A percentile compares a stretch with the other conserved stretches of the same genome.
phyloP scores from a whole-genome alignment of 306 rosid genomes.

The Elaeagnus macrophylla region DNA sequence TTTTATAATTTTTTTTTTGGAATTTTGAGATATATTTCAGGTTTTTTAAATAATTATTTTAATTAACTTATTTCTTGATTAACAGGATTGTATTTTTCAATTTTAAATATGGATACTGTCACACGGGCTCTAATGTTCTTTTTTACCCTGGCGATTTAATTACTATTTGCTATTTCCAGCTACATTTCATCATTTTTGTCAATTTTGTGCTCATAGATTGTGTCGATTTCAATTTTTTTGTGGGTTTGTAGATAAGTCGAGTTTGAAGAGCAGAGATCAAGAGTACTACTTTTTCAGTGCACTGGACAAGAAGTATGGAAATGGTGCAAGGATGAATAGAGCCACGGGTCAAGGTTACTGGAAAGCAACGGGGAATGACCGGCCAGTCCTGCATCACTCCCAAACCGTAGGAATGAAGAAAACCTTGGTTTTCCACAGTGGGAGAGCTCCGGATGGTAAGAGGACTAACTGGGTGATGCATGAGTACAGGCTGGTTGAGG shows the following conservation, averaged over 20 bases:
- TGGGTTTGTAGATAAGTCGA: slow-evolving; percentile 58
- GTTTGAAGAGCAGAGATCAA: slow-evolving; percentile 94
- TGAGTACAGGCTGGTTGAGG: slow-evolving; percentile 87
- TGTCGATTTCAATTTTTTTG: slow-evolving; percentile 1
- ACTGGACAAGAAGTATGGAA: slow-evolving; percentile 93
- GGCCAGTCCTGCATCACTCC: slow-evolving; percentile 58
- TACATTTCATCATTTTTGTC: slow-evolving; percentile 6
- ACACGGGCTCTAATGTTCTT: not conserved
- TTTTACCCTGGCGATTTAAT: not conserved
- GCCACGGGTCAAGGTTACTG: slow-evolving; percentile 88
- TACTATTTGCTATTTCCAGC: not conserved
- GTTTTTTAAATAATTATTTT: not conserved
- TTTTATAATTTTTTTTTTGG: slow-evolving; percentile 2
- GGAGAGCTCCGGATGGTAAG: slow-evolving; percentile 89
- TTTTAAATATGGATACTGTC: not conserved
- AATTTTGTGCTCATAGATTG: slow-evolving; percentile 4
- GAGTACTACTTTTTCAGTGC: slow-evolving; percentile 97
- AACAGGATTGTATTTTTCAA: not conserved
- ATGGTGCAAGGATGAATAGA: slow-evolving; percentile 98
- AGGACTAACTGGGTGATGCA: slow-evolving; percentile 99
- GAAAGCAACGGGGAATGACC: slow-evolving; percentile 97
- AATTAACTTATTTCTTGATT: no score
- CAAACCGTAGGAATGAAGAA: slow-evolving; percentile 78
- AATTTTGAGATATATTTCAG: no score
- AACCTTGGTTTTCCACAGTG: slow-evolving; percentile 91